Evolutionary conservation across 148 eudicot species (phyloP), one percentile per base, ranked within the genome.

Genomic region (Vaccinium vitisidaea): DNA sequence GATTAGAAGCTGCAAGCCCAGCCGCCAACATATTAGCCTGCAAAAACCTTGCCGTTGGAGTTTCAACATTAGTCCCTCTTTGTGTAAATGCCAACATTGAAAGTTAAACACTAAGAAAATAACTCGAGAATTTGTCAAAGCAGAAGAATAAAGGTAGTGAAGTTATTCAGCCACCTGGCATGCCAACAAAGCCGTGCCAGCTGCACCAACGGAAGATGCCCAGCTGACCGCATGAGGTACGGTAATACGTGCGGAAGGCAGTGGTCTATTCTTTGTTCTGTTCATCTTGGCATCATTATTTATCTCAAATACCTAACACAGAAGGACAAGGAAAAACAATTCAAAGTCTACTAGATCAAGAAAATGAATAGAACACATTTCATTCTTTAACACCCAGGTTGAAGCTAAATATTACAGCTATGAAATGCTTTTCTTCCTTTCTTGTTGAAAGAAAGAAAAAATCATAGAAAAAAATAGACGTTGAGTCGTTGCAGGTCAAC

Each of bases 21-120:
- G 99, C 98, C 84, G 99, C 99, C 95, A 93, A 86, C 88, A 88
- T 89, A 89, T 96, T 96, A 88, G 99, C 86, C 99, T 96, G 99
- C 92, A 92, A 89, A 89, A 87, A 90, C 91, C 99, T 96, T 94
- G 94, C 80, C 88, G 90, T 88, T 83, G 53, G 86, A 87, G 87
- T 86, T 78, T 67, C 85, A 78, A 88, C 76, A 88, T 94, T 88
- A 94, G 91, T 87, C 84, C 84, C 89, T 77, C 43, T 43, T 52
- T 3, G n/a, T 8, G 25, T 30, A 50, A n/a, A 8, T 23, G 8
- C n/a, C 0, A 63, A 63, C 3, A n/a, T 65, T 12, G 10, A n/a
- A n/a, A 71, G 32, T 76, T 36, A 14, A 32, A 14, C 16, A 55
- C 70, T 69, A 65, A 14, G 86, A 71, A 73, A 16, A 36, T 1